Conservation (phyloP, 2,329 filamentous ascomycete genomes). For the Gnomoniopsis smithogilvyi region DNA sequence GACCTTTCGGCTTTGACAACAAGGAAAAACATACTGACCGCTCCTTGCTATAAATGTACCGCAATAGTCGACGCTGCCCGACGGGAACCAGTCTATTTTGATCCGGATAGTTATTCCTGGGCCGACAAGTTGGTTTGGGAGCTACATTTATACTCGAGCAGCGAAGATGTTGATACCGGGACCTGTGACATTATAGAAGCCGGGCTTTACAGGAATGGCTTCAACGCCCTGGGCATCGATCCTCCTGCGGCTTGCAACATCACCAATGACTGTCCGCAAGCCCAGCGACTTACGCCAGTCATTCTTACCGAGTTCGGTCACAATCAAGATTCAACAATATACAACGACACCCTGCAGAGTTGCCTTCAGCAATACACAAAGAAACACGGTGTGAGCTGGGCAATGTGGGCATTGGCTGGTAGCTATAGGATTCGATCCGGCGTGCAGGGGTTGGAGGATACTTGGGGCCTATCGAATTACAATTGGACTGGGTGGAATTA, state of each 20-base stretch:
- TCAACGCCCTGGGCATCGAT: constrained; percentile 43
- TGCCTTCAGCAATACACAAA: constrained; percentile 43
- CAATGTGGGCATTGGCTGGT: constrained; percentile 46
- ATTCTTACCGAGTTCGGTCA: constrained; percentile 47
- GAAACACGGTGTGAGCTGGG: constrained; percentile 44
- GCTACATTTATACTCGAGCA: constrained; percentile 40
- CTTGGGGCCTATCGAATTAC: constrained; percentile 44
- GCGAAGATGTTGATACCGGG: constrained; percentile 41
- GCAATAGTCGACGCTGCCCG: constrained; percentile 40
- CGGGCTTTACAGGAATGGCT: constrained; percentile 45
- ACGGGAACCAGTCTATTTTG: constrained; percentile 41
- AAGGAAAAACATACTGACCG: constrained; percentile 36
- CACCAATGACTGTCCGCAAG: constrained; percentile 31
- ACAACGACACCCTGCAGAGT: constrained; percentile 42
- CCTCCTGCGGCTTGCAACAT: constrained; percentile 38
- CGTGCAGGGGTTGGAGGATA: constrained; percentile 41
- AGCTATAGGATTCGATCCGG: constrained; percentile 44
- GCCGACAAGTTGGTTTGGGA: constrained; percentile 45
- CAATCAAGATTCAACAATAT: constrained; percentile 36
- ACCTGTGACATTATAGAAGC: constrained; percentile 46
- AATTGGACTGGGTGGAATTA: constrained; percentile 46
- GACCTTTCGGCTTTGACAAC: constrained; percentile 40
- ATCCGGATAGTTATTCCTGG: constrained; percentile 42
- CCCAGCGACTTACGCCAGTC: constrained; percentile 41
- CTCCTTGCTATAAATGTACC: constrained; percentile 38